phyloP scores from a whole-genome alignment of 371 early-diverging fungal species.

The Haplosporangium sp. region DNA sequence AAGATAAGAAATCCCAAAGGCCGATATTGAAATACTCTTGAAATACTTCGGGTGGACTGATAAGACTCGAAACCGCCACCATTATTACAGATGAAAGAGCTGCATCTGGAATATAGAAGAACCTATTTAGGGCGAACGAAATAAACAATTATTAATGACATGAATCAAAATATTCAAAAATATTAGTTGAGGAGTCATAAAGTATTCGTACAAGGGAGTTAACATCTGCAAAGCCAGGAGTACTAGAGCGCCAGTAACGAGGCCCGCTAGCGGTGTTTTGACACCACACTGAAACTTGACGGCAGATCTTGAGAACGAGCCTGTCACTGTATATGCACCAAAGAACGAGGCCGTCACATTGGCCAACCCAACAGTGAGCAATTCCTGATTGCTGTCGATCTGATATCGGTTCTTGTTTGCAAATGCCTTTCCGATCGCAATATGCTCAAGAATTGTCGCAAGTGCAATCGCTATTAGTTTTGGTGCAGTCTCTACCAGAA shows the following conservation, averaged over 20 bases:
- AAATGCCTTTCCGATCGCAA: slow-evolving; percentile 86
- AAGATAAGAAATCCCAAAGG: slow-evolving; percentile 66
- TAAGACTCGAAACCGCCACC: slow-evolving; percentile 66
- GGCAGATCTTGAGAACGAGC: slow-evolving; percentile 91
- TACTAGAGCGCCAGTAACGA: slow-evolving; percentile 81
- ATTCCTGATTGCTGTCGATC: slow-evolving; percentile 82
- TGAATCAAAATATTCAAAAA: neutral
- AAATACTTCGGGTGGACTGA: slow-evolving; percentile 20
- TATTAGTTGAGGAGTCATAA: neutral
- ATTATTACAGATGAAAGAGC: slow-evolving; percentile 85
- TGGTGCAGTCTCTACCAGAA: slow-evolving; percentile 60
- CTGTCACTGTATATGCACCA: slow-evolving; percentile 87
- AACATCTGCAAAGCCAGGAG: slow-evolving; percentile 83
- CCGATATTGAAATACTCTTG: slow-evolving; percentile 55
- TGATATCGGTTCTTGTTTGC: slow-evolving; percentile 69
- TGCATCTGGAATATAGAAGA: slow-evolving; percentile 88
- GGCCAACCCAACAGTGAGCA: slow-evolving; percentile 86
- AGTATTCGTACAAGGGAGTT: slow-evolving; percentile 62
- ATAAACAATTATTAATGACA: neutral
- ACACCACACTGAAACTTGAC: slow-evolving; percentile 86
- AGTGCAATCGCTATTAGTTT: slow-evolving; percentile 74
- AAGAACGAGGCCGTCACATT: slow-evolving; percentile 88
- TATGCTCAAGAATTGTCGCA: slow-evolving; percentile 85
- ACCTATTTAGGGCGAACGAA: slow-evolving; percentile 54
- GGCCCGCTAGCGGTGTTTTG: slow-evolving; percentile 83